Base-by-base conservation (phyloP, 2,329 filamentous ascomycete species). In the Magnaporthiopsis poae region DNA sequence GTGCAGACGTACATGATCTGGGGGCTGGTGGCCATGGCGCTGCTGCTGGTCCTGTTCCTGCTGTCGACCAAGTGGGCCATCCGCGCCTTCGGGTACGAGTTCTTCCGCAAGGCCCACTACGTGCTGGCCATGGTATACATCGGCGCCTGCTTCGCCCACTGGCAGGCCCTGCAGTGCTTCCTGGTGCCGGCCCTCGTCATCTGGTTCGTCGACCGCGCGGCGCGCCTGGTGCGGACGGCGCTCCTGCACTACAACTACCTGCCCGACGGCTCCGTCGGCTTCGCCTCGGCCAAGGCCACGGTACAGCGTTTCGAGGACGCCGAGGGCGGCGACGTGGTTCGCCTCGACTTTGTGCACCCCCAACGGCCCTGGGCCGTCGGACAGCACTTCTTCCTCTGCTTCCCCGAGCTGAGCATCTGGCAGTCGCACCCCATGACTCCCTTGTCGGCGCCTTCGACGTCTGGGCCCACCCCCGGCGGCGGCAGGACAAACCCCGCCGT, bases 121-220 rank as follows among this genome's bases (percentile, higher is more conserved):
- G 79, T 91, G 15, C 79, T 92, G 2, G 90, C 89, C 13, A 86
- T 89, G 78, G 75, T 92, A 5, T 93, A 91, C 74, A 84, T 92
- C 15, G 90, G 88, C 5, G 89, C 88, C 3, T 89, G 88, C 75
- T 91, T 88, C 84, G 89, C 83, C 0, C 90, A 93, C 73, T 93
- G 90, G 90, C 75, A 80, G 64, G 79, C 86, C 64, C 79, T 92
- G 4, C 80, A 83, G 62, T 90, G 87, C 73, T 92, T 89, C 78
- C 81, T 92, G 73, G 80, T 90, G 61, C 86, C 89, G 0, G 84
- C 84, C 0, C 76, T 92, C 5, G 77, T 85, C 1, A 80, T 92
- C 21, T 89, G 89, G 81, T 80, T 84, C 66, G 69, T 90, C 31
- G 90, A 92, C 71, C 83, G 89, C 9, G 81, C 76, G 0, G 79